Percentiles rank a stretch among this genome's conserved stretches.
Conservation (phyloP, 306 rosid genomes). For the Quillaja saponaria region DNA sequence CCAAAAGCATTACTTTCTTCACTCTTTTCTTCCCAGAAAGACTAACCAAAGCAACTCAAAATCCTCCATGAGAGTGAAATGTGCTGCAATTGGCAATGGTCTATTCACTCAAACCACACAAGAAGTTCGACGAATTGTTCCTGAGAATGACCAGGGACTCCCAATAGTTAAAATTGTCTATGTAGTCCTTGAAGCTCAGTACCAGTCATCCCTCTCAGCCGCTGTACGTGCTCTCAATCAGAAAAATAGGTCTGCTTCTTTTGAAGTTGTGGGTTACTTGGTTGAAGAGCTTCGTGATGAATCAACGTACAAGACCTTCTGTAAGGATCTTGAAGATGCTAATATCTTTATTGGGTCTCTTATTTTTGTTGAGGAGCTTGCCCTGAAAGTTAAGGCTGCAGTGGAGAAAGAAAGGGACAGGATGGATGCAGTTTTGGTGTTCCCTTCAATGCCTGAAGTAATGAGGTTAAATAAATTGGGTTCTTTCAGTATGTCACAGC, state of each 20-base stretch:
- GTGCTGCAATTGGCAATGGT: conserved; percentile 86
- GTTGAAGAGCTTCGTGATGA: conserved; percentile 89
- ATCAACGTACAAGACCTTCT: conserved; percentile 51
- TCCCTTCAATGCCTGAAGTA: conserved; percentile 99
- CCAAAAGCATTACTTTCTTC: conserved; percentile 74
- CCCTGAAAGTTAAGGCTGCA: conserved; percentile 73
- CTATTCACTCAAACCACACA: conserved; percentile 89
- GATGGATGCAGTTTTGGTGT: conserved; percentile 91
- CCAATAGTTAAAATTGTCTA: conserved; percentile 83
- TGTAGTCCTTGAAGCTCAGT: conserved; percentile 95
- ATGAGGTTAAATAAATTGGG: conserved; percentile 94
- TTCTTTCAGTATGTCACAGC: conserved; percentile 88
- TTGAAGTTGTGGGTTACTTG: conserved; percentile 84
- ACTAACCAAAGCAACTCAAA: conserved; percentile 36
- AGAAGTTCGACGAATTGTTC: conserved; percentile 86
- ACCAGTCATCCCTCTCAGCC: conserved; percentile 82
- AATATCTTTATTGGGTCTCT: conserved; percentile 89
- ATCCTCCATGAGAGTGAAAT: conserved; percentile 57
- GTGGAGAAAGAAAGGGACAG: conserved; percentile 90
- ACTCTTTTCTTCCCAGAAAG: conserved; percentile 82
- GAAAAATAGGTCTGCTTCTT: conserved; percentile 53
- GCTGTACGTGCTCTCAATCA: conserved; percentile 76
- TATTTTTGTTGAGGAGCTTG: conserved; percentile 95
- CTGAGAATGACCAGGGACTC: conserved; percentile 56
- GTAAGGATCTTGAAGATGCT: conserved; percentile 86